These are phyloP conservation scores for Penicillium sp. DNA, from an alignment of 2,329 filamentous ascomycete genomes.

Conservation along the genomic window DNA sequence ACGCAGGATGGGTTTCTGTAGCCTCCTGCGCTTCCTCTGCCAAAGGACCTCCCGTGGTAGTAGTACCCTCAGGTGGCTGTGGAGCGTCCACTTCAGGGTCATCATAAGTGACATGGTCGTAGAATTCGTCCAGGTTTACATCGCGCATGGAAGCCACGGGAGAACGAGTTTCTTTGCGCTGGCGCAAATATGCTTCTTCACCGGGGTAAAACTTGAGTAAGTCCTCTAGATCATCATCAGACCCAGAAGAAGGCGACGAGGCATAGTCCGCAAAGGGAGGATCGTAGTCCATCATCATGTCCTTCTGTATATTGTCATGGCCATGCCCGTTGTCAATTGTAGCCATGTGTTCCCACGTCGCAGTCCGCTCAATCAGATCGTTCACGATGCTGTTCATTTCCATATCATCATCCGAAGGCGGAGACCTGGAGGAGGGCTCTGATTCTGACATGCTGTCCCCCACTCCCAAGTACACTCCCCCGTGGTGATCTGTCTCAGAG, in stretches of 20 bases:
- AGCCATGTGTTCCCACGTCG: constrained; percentile 17
- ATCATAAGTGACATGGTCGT: constrained; percentile 22
- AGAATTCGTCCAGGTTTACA: constrained; percentile 34
- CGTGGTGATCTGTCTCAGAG: not conserved
- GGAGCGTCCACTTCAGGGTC: constrained; percentile 10
- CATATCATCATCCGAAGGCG: constrained; percentile 9
- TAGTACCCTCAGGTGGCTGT: not conserved
- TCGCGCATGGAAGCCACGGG: constrained; percentile 16
- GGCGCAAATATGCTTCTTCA: constrained; percentile 23
- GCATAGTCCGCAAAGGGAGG: constrained; percentile 13
- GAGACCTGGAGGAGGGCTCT: constrained; percentile 21
- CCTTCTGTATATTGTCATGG: constrained; percentile 16
- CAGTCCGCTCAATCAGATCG: constrained; percentile 16
- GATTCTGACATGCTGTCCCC: constrained; percentile 11
- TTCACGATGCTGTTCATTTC: constrained; percentile 21
- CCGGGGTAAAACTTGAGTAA: constrained; percentile 35
- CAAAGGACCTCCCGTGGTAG: constrained; percentile 2
- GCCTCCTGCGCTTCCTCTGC: constrained; percentile 11
- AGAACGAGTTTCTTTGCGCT: constrained; percentile 8
- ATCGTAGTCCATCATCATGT: constrained; percentile 29
- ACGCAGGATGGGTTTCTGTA: constrained; percentile 19
- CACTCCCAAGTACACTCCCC: not conserved
- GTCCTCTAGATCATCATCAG: constrained; percentile 33
- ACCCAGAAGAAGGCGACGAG: constrained; percentile 12
- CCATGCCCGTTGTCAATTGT: constrained; percentile 23